A percentile compares a stretch with the other conserved stretches of the same genome.
Evolutionary conservation across 805 yeast genomes (phyloP).

Genomic region (Hanseniaspora lindneri): DNA sequence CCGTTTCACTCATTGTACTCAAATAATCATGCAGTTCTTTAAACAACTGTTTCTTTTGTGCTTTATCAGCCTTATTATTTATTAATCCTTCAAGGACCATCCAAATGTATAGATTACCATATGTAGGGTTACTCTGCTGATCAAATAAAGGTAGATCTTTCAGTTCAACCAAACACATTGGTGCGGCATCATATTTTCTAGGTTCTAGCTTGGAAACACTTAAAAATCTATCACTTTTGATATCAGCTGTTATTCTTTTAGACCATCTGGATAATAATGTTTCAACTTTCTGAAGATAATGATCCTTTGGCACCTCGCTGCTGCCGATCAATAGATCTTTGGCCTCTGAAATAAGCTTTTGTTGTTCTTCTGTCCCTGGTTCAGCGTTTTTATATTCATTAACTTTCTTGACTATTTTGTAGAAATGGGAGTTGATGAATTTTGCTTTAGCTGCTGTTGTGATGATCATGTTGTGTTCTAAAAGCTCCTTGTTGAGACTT

Average conservation of each 20-base stretch:
- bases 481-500: slow-evolving; percentile 31
- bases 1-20: not conserved
- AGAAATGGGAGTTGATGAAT: slow-evolving; percentile 37
- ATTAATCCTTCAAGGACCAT: slow-evolving; percentile 21
- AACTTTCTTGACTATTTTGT: slow-evolving; percentile 45
- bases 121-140: slow-evolving; percentile 17
- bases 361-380: slow-evolving; percentile 3
- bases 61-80: not conserved
- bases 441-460: slow-evolving; percentile 70
- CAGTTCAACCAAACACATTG: slow-evolving; percentile 75
- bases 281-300: slow-evolving; percentile 50
- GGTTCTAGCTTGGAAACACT: slow-evolving; percentile 75
- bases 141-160: slow-evolving; percentile 45
- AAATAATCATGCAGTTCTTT: slow-evolving; percentile 1
- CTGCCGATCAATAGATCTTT: slow-evolving; percentile 38
- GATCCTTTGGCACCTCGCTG: slow-evolving; percentile 35
- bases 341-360: slow-evolving; percentile 19
- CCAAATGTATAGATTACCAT: slow-evolving; percentile 29
- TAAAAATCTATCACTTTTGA: slow-evolving; percentile 64
- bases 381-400: slow-evolving; percentile 42
- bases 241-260: slow-evolving; percentile 2
- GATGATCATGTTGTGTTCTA: slow-evolving; percentile 57
- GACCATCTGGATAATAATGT: slow-evolving; percentile 46
- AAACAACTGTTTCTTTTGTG: not conserved
- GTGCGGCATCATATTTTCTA: slow-evolving; percentile 79